phyloP scores from a whole-genome alignment of 2,329 filamentous ascomycete species.

The Penicillium paneum region DNA sequence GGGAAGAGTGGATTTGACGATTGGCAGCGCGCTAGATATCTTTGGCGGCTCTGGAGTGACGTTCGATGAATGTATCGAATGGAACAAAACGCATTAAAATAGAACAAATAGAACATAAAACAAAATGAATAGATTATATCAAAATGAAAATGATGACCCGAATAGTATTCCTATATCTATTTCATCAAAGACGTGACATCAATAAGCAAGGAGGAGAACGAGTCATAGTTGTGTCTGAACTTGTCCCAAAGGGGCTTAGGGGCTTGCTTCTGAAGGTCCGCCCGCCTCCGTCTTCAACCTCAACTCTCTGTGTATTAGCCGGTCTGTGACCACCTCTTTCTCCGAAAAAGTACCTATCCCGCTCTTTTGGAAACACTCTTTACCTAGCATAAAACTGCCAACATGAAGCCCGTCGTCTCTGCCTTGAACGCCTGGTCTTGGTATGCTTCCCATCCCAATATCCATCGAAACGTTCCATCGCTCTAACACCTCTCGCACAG shows the following conservation, averaged over 20 bases:
- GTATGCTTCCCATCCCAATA: slow-evolving; percentile 52
- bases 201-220: not conserved
- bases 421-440: slow-evolving; percentile 93
- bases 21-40: slow-evolving; percentile 92
- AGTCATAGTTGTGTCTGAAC: slow-evolving; percentile 3
- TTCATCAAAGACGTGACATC: not conserved
- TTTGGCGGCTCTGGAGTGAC: slow-evolving; percentile 86
- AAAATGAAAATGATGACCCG: not conserved
- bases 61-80: slow-evolving; percentile 83
- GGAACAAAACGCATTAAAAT: slow-evolving; percentile 61
- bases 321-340: not conserved
- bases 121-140: slow-evolving; percentile 18
- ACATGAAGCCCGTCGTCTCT: slow-evolving; percentile 92
- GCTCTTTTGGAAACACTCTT: not conserved
- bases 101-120: slow-evolving; percentile 76
- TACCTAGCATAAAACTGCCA: slow-evolving; percentile 33
- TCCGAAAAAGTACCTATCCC: not conserved
- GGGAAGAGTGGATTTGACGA: slow-evolving; percentile 87
- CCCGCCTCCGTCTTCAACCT: slow-evolving; percentile 23
- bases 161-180: not conserved
- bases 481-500: slow-evolving; percentile 47
- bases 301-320: slow-evolving; percentile 9
- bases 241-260: slow-evolving; percentile 26
- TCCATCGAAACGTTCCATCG: not conserved
- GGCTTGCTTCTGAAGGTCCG: slow-evolving; percentile 12